Percentiles rank a stretch among this genome's conserved stretches.
These are phyloP conservation scores for Triticum monococcum DNA, from an alignment of 176 grass and related monocot genomes.

Conservation along the genomic window DNA sequence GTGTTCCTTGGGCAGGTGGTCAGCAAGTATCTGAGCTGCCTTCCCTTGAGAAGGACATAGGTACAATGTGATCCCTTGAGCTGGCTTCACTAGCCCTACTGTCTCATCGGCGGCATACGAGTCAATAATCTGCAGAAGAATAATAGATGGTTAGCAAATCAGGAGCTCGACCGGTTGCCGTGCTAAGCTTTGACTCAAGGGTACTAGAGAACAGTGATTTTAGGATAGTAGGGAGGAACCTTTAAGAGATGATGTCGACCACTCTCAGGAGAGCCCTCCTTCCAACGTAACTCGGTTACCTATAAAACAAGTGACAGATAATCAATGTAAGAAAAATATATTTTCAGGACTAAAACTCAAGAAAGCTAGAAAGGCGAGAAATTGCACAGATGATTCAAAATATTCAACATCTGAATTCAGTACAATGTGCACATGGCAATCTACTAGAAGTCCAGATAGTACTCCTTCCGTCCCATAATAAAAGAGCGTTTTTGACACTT, in stretches of 20 bases:
- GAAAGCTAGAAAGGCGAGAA: not conserved
- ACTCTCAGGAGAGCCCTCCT: slow-evolving; percentile 49
- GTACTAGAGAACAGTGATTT: not conserved
- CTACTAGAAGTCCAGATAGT: not conserved
- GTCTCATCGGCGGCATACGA: slow-evolving; percentile 58
- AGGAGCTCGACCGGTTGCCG: not conserved
- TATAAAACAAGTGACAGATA: slow-evolving; percentile 8
- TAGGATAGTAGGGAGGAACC: slow-evolving; percentile 35
- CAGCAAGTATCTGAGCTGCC: slow-evolving; percentile 41
- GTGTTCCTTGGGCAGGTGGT: slow-evolving; percentile 56
- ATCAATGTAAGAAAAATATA: not conserved
- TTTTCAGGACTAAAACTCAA: not conserved
- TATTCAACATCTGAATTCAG: not conserved
- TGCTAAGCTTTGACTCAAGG: not conserved
- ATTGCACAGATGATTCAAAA: not conserved
- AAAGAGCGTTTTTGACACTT: no score
- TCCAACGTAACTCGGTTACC: slow-evolving; percentile 61
- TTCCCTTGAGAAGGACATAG: slow-evolving; percentile 53
- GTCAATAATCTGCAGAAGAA: slow-evolving; percentile 55
- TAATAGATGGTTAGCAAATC: slow-evolving; percentile 11
- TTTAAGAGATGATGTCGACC: slow-evolving; percentile 43
- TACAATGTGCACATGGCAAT: not conserved
- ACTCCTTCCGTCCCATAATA: no score
- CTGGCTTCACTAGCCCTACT: slow-evolving; percentile 63
- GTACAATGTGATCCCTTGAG: slow-evolving; percentile 62